Conservation (phyloP, 2,329 filamentous ascomycete genomes). For the Paecilomyces fulvus region DNA sequence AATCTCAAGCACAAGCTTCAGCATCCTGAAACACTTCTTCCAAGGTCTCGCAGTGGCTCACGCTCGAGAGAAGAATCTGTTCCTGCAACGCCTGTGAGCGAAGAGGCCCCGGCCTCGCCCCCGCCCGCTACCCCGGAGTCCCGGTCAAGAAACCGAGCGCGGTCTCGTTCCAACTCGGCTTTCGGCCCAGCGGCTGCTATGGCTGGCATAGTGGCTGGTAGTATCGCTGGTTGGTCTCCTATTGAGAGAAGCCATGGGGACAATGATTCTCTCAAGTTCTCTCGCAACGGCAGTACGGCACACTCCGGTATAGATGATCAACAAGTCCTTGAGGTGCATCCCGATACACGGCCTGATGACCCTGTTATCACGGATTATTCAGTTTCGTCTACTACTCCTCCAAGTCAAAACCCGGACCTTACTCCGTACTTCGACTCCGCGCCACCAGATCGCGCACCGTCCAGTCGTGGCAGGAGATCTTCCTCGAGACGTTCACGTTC, state of each 20-base stretch:
- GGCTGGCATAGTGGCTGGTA: slow-evolving; percentile 59
- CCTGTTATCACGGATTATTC: slow-evolving; percentile 32
- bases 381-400: slow-evolving; percentile 28
- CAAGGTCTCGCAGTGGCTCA: slow-evolving; percentile 35
- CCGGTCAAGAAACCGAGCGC: slow-evolving; percentile 38
- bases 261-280: slow-evolving; percentile 31
- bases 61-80: slow-evolving; percentile 36
- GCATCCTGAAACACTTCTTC: slow-evolving; percentile 44
- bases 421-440: slow-evolving; percentile 37
- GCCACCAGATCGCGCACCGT: slow-evolving; percentile 24
- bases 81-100: slow-evolving; percentile 49
- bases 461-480: slow-evolving; percentile 27
- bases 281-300: slow-evolving; percentile 18
- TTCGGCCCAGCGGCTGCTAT: slow-evolving; percentile 56
- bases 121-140: slow-evolving; percentile 49
- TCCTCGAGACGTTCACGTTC: slow-evolving; percentile 29
- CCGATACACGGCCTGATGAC: slow-evolving; percentile 37
- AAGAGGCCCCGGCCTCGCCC: slow-evolving; percentile 28
- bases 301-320: slow-evolving; percentile 33
- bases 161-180: slow-evolving; percentile 51
- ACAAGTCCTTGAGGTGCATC: slow-evolving; percentile 40
- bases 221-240: slow-evolving; percentile 56
- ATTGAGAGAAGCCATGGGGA: slow-evolving; percentile 42
- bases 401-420: slow-evolving; percentile 40
- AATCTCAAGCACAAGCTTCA: slow-evolving; percentile 53